Base-by-base conservation (phyloP, 192 early-diverging fungal species). In the Jimgerdemannia flammicorona region DNA sequence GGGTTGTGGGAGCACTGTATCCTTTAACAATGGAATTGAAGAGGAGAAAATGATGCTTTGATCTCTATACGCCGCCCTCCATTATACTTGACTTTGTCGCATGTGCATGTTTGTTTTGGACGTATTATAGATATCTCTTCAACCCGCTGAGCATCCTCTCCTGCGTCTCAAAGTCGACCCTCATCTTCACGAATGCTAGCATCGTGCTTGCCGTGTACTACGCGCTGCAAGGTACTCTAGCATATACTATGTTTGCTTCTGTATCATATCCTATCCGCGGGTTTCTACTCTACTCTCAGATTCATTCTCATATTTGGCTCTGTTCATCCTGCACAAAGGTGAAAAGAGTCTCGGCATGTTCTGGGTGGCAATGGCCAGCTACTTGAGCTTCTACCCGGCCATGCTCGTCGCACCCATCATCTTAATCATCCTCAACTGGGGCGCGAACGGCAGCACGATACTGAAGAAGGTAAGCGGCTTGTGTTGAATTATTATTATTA, bases 371-470 rank as follows among this genome's bases (percentile, higher is more conserved):
- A 73, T 93, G 64, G 96, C 96, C 18, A 76, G 93, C 3, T 98
- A 98, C 79, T 83, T 97, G 42, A 90, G 90, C 67, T 78, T 98
- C 63, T 98, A 98, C 81, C 96, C 97, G 17, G 84, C 86, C 4
- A 92, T 98, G 89, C 81, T 98, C 42, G 66, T 95, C 20, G 84
- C 88, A 18, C 92, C 92, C 4, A 78, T 85, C 64, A 66, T 83
- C 1, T 68, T 93, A 3, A 73, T 75, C 67, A 40, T 19, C 18
- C 19, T 14, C 59, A 65, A 71, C 29, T 49, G 76, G 67, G 20
- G 44, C 18, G 20, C 72, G 43, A 44, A 70, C 54, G 65, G 44
- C 18, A 78, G 43, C 19, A 44, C 68, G 20, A 42, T 49, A 43
- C 29, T 44, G 17, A 44, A 59, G 41, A 42, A 2, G 49, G 49